Base-by-base conservation (phyloP, 495 filamentous ascomycete genomes). In the Talaromyces trachyspermus region DNA sequence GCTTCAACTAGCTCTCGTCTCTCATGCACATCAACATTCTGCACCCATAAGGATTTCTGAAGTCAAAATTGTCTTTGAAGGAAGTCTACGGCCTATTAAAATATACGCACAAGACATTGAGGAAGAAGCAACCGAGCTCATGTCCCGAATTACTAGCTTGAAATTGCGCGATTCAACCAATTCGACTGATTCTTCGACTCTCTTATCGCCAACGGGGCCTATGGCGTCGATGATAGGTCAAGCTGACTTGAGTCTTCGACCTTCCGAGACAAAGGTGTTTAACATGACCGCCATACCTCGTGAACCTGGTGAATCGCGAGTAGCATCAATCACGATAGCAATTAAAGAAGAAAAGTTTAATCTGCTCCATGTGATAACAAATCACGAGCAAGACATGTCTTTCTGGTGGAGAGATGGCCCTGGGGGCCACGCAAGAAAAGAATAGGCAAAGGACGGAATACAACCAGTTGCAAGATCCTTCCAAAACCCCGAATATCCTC, bases 401-500 rank as follows among this genome's bases (percentile, higher is more conserved):
- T 64, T 57, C 26, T 85, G 83, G 79, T 82, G 81, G 75, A 61
- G 72, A 15, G 61, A 73, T 14, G 65, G 64, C 17, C 52, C 65
- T 2, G 63, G 63, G 52, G 65, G 70, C 24, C 59, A 7, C 51
- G 52, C 39, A 55, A 58, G 30, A 64, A 66, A 53, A 58, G 63
- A 49, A 43, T 70, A 37, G 68, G 70, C 23, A 66, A 63, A 46
- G 65, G 62, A 40, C 58, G 64, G 14, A 60, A 75, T 49, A 61
- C 59, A 24, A 60, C 55, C 23, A 56, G 46, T 12, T 52, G 73
- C 84, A 85, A 76, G 38, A 80, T 97, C 26, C 71, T 88, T 47
- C 92, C 91, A 4, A 85, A 92, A 57, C 92, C 92, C 92, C 92
- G 0, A 97, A 96, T 60, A 82, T 99, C 64, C 79, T 85, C 49